Percentiles rank a stretch among this genome's conserved stretches.
Conservation (phyloP, 371 early-diverging fungal species). For the Fennellomyces sp. region DNA sequence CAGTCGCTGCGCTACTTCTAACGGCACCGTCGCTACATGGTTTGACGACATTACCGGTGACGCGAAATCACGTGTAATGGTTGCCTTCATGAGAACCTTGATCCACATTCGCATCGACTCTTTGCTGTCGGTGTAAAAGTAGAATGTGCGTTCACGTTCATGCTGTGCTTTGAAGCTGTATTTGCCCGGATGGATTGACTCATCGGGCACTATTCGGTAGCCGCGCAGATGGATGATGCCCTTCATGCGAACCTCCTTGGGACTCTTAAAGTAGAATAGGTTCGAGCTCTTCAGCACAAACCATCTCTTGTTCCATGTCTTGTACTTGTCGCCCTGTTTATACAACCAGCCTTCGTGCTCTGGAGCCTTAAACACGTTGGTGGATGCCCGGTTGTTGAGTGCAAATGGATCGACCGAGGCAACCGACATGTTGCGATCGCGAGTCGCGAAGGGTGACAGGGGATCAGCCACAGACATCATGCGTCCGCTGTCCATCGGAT, state of each 20-base stretch:
- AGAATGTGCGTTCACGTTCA: slow-evolving; percentile 59
- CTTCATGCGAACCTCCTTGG: slow-evolving; percentile 56
- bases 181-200: slow-evolving; percentile 59
- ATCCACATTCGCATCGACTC: slow-evolving; percentile 64
- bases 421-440: slow-evolving; percentile 16
- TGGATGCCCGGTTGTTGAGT: slow-evolving; percentile 10
- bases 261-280: slow-evolving; percentile 67
- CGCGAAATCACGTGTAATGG: slow-evolving; percentile 60
- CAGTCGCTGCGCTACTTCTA: slow-evolving; percentile 65
- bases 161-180: slow-evolving; percentile 65
- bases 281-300: slow-evolving; percentile 68
- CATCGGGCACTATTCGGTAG: slow-evolving; percentile 52
- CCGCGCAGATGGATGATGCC: slow-evolving; percentile 52
- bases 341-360: slow-evolving; percentile 71
- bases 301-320: slow-evolving; percentile 72
- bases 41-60: slow-evolving; percentile 70
- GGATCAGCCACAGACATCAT: slow-evolving; percentile 4
- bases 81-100: slow-evolving; percentile 73
- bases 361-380: slow-evolving; percentile 39
- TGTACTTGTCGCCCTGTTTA: slow-evolving; percentile 68
- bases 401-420: slow-evolving; percentile 31
- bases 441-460: neutral
- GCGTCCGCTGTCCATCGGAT: slow-evolving; percentile 3
- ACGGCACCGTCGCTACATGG: slow-evolving; percentile 62
- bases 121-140: slow-evolving; percentile 66